Evolutionary conservation across 2,329 filamentous ascomycete genomes (phyloP).

Genomic region (Fusarium ramigenum): DNA sequence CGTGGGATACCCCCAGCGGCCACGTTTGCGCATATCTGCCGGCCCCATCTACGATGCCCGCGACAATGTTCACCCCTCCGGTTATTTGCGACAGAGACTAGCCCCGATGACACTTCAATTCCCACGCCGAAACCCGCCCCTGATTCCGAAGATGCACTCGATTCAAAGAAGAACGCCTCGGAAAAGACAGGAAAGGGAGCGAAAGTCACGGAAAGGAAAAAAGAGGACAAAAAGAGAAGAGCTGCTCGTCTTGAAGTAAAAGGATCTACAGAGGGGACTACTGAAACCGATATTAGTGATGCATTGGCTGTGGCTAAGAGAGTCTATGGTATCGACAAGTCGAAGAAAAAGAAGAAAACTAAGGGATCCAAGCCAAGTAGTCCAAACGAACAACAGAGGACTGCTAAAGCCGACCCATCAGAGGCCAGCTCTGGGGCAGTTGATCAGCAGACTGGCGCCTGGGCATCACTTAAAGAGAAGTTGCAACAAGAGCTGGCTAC

Average conservation of each 20-base stretch:
- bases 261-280: background rate
- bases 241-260: background rate
- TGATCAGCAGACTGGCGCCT: slow-evolving; percentile 27
- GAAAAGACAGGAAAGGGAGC: background rate
- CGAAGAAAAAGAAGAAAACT: background rate
- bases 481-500: slow-evolving; percentile 30
- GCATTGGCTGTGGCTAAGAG: slow-evolving; percentile 37
- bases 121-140: background rate
- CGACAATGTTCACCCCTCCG: slow-evolving; percentile 13
- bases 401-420: background rate
- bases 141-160: background rate
- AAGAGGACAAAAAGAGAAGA: background rate
- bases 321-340: slow-evolving; percentile 36
- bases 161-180: background rate
- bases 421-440: background rate
- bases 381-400: background rate
- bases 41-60: slow-evolving; percentile 7
- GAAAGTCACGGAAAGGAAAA: background rate
- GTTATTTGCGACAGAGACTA: slow-evolving; percentile 27
- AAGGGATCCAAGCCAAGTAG: background rate
- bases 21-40: slow-evolving; percentile 10
- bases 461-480: slow-evolving; percentile 44
- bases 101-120: background rate
- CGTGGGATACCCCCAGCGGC: slow-evolving; percentile 29
- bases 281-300: slow-evolving; percentile 31